These are phyloP conservation scores for Leccinum ochraceum DNA, from an alignment of 768 basidiomycete species.

Conservation along the genomic window DNA sequence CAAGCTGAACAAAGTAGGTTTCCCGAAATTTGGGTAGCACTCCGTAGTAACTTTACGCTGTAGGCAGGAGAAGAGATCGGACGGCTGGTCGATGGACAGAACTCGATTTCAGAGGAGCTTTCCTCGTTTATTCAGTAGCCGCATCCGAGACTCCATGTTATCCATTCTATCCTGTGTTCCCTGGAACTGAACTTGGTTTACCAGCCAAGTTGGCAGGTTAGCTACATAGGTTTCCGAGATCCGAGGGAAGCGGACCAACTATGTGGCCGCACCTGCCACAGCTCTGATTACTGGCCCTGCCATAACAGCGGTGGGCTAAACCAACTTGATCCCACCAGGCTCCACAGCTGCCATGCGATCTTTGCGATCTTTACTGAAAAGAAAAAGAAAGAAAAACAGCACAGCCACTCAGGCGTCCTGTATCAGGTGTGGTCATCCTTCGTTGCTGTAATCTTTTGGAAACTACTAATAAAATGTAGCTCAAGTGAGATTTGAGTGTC, in stretches of 20 bases:
- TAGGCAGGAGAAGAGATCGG: conserved; percentile 31
- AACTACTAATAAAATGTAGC: not conserved
- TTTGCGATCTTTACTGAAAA: not conserved
- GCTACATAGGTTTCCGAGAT: not conserved
- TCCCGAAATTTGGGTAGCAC: not conserved
- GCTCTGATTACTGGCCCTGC: not conserved
- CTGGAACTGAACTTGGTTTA: not conserved
- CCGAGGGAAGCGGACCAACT: not conserved
- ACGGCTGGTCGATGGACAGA: conserved; percentile 31
- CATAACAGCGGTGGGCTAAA: not conserved
- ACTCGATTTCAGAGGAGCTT: conserved; percentile 26
- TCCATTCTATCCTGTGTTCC: conserved; percentile 7
- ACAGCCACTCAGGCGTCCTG: not conserved
- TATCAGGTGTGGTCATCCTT: not conserved
- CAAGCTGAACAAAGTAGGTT: conserved; percentile 54
- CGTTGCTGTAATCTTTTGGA: not conserved
- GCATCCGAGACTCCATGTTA: not conserved
- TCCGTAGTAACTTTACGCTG: not conserved
- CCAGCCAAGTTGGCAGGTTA: not conserved
- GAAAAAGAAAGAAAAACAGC: not conserved
- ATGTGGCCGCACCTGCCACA: not conserved
- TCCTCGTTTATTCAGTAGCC: conserved; percentile 24
- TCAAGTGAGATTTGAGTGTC: not conserved
- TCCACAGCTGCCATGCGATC: conserved; percentile 4
- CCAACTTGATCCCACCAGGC: not conserved